Evolutionary conservation across 78 protist species (phyloP).

Genomic region (Dictyostelium discoideum): DNA sequence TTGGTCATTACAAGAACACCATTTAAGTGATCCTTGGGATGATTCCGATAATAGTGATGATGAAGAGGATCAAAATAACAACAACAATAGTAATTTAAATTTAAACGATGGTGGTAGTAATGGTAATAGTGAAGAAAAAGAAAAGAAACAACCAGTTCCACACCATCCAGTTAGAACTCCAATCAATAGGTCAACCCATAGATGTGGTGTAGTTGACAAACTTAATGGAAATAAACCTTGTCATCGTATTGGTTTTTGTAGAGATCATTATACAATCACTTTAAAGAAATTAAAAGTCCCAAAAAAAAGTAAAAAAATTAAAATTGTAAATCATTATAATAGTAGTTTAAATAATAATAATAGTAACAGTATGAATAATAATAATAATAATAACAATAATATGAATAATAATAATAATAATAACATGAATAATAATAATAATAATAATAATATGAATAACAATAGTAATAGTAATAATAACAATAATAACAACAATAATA

Average conservation of each 20-base stretch:
- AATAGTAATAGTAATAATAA: neutral
- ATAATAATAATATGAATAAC: neutral
- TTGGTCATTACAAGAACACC: neutral
- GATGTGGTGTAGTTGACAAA: neutral
- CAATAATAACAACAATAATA: neutral
- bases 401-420: neutral
- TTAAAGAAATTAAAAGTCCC: neutral
- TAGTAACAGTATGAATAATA: neutral
- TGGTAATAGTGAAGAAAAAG: neutral
- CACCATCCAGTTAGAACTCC: neutral
- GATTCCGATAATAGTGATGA: neutral
- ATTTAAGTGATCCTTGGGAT: constrained; percentile 3
- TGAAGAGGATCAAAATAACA: neutral
- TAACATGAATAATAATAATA: neutral
- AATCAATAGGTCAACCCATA: neutral
- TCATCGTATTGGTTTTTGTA: neutral
- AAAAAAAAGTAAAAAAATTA: constrained; percentile 9
- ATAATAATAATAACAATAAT: neutral
- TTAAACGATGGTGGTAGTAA: neutral
- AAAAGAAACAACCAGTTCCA: neutral
- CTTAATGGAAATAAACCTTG: neutral
- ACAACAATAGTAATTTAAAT: neutral
- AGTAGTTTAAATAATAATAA: neutral
- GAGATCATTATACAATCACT: constrained; percentile 3
- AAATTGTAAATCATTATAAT: constrained; percentile 14